These are phyloP conservation scores for Ophiostoma ips DNA, from an alignment of 2,329 filamentous ascomycete genomes.

Conservation along the genomic window DNA sequence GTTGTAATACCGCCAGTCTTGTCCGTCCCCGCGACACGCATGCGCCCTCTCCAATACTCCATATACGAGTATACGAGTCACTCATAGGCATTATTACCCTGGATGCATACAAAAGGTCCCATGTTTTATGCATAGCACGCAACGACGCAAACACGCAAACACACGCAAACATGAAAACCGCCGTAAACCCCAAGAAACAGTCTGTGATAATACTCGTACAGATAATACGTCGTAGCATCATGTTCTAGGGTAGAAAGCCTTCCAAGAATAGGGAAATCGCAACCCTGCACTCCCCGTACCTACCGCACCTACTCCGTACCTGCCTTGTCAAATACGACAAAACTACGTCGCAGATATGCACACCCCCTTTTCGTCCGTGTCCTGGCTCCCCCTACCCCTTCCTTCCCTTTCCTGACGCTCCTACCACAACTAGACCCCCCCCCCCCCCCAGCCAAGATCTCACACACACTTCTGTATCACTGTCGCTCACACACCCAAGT, in stretches of 20 bases:
- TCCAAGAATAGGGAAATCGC: background rate
- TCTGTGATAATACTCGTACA: background rate
- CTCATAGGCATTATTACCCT: too few species aligned
- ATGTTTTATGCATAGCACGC: too few species aligned
- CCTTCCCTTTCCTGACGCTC: conserved; percentile 1
- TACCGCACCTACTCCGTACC: too few species aligned
- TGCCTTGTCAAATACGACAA: conserved; percentile 1
- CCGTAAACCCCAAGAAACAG: too few species aligned
- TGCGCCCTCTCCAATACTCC: background rate
- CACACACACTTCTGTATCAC: conserved; percentile 25
- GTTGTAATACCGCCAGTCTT: background rate
- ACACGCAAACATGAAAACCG: background rate
- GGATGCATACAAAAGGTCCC: too few species aligned
- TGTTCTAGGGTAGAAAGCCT: too few species aligned
- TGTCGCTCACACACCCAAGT: conserved; percentile 16
- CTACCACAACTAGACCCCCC: conserved; percentile 2
- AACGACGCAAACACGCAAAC: too few species aligned
- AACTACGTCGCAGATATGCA: background rate
- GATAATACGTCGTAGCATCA: background rate
- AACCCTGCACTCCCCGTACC: background rate
- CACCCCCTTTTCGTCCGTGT: conserved; percentile 3
- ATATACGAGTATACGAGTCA: too few species aligned
- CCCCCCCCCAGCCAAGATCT: conserved; percentile 23
- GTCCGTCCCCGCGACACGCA: background rate
- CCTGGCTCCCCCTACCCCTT: conserved; percentile 1